A percentile compares a stretch with the other conserved stretches of the same genome.
These are phyloP conservation scores for Ceraceosorus guamensis DNA, from an alignment of 1,284 basidiomycete species.

Conservation along the genomic window DNA sequence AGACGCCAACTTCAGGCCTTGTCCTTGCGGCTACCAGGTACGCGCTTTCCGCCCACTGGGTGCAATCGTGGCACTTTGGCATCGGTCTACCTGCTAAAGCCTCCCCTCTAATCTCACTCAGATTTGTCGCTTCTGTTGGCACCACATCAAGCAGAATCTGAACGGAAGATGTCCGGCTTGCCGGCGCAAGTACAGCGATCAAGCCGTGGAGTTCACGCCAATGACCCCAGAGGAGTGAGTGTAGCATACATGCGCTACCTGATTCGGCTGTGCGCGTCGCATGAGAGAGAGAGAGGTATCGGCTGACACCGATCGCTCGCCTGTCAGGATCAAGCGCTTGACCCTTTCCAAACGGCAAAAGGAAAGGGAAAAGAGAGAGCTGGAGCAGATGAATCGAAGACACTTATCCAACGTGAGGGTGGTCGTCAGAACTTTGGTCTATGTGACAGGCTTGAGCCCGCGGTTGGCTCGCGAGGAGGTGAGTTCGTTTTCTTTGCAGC, in stretches of 20 bases:
- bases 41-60: constrained; percentile 18
- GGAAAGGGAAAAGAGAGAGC: constrained; percentile 91
- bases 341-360: constrained; percentile 93
- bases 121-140: constrained; percentile 99
- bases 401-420: constrained; percentile 89
- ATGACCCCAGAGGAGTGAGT: constrained; percentile 89
- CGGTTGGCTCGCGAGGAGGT: constrained; percentile 93
- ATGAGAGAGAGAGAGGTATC: neutral
- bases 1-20: constrained; percentile 98
- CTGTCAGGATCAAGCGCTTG: constrained; percentile 76
- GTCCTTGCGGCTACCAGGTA: constrained; percentile 96
- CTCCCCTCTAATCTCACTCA: constrained; percentile 46
- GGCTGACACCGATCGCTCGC: neutral
- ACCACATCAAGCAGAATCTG: constrained; percentile 92
- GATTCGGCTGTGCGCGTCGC: neutral
- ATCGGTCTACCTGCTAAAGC: neutral
- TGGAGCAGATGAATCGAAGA: constrained; percentile 77
- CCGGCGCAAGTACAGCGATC: constrained; percentile 84
- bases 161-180: constrained; percentile 97
- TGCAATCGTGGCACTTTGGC: constrained; percentile 2
- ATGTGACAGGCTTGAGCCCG: constrained; percentile 86
- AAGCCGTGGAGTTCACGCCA: constrained; percentile 88
- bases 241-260: constrained; percentile 17
- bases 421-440: constrained; percentile 92
- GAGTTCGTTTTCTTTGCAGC: constrained; percentile 35